Conservation (phyloP, 2,329 filamentous ascomycete genomes). For the Simplicillium aogashimaense region DNA sequence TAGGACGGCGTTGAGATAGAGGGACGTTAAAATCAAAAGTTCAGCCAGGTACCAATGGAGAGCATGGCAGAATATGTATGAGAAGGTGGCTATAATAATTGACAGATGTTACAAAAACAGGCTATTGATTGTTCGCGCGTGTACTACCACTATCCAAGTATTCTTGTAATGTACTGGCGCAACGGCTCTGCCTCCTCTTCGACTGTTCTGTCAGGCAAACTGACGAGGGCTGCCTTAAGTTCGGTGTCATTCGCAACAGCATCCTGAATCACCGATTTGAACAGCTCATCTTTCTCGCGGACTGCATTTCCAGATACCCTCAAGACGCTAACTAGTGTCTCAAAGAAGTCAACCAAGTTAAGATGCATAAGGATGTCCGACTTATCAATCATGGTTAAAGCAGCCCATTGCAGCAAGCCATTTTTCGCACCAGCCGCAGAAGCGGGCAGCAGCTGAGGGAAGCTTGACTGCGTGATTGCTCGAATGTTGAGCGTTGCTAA, state of each 20-base stretch:
- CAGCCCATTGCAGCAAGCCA: constrained; percentile 40
- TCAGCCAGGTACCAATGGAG: too few species aligned
- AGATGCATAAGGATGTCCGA: constrained; percentile 39
- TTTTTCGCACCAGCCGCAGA: constrained; percentile 10
- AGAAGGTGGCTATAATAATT: neutral
- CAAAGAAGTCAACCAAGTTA: constrained; percentile 42
- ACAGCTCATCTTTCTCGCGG: constrained; percentile 21
- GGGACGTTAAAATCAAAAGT: too few species aligned
- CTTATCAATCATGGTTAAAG: constrained; percentile 39
- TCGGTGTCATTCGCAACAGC: constrained; percentile 28
- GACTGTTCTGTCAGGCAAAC: constrained; percentile 36
- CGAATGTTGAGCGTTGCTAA: constrained; percentile 36
- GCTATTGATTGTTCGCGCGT: neutral
- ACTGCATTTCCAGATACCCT: constrained; percentile 26
- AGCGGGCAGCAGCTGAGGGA: constrained; percentile 21
- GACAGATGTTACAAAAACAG: neutral
- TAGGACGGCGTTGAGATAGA: neutral
- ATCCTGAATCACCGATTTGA: constrained; percentile 28
- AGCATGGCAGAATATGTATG: too few species aligned
- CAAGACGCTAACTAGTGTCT: constrained; percentile 38
- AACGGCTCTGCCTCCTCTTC: constrained; percentile 40
- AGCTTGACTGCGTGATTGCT: constrained; percentile 25
- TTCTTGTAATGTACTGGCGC: constrained; percentile 27
- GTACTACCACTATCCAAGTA: neutral
- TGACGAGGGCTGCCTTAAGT: constrained; percentile 26